These are phyloP conservation scores for Mycogone perniciosa DNA, from an alignment of 2,329 filamentous ascomycete species.

Conservation along the genomic window DNA sequence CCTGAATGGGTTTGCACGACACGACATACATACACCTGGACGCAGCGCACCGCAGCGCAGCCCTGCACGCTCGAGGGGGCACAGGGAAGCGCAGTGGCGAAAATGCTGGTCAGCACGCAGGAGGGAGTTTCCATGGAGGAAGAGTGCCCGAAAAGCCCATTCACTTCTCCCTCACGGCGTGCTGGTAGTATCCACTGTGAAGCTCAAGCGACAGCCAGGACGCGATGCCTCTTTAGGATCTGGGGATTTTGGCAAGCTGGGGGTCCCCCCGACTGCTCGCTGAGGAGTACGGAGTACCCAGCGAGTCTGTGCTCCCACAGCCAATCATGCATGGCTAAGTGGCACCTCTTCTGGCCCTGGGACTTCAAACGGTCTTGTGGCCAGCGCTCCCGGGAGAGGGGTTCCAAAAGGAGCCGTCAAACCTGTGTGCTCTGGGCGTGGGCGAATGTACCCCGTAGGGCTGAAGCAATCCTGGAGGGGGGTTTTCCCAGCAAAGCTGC, in stretches of 20 bases:
- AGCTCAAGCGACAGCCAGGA: constrained; percentile 9
- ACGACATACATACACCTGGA: background rate
- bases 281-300: background rate
- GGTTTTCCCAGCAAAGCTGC: constrained; percentile 5
- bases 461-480: background rate
- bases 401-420: background rate
- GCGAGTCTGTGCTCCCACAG: no score
- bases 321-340: no score
- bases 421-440: background rate
- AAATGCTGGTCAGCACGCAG: no score
- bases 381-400: constrained; percentile 11
- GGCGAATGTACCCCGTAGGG: background rate
- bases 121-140: no score
- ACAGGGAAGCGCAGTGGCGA: no score
- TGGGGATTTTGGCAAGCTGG: constrained; percentile 1
- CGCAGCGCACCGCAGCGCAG: no score
- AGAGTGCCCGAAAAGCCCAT: no score
- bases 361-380: constrained; percentile 10
- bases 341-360: background rate
- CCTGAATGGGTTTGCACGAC: constrained; percentile 13
- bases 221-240: constrained; percentile 8
- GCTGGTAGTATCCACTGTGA: background rate
- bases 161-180: no score
- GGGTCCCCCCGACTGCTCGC: constrained; percentile 9
- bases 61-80: no score